Percentiles rank a stretch among this genome's conserved stretches.
Evolutionary conservation across 2,329 filamentous ascomycete genomes (phyloP).

Genomic region (Diaporthe sp.): DNA sequence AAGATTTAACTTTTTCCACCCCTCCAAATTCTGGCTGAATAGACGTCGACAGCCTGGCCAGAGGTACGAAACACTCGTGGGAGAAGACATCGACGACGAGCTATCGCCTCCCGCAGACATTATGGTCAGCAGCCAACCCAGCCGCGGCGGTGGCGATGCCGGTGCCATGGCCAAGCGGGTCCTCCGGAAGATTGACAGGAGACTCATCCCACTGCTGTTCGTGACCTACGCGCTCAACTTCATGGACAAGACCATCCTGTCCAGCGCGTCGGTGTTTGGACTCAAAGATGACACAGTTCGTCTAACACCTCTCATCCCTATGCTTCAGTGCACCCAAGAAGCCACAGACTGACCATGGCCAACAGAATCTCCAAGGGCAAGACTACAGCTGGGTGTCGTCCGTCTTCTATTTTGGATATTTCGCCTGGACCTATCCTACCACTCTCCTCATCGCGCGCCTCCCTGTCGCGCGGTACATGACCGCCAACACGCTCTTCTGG

Average conservation of each 20-base stretch:
- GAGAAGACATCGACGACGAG: conserved; percentile 16
- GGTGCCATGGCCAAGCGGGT: conserved; percentile 52
- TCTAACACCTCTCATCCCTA: background rate
- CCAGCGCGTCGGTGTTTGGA: conserved; percentile 69
- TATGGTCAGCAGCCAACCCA: conserved; percentile 22
- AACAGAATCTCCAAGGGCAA: conserved; percentile 54
- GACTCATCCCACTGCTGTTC: conserved; percentile 69
- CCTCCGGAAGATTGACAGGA: conserved; percentile 68
- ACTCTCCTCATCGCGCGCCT: conserved; percentile 62
- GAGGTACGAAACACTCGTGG: conserved; percentile 29
- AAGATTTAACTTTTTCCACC: background rate
- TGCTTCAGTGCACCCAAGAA: conserved; percentile 10
- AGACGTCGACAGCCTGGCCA: background rate
- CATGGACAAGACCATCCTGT: conserved; percentile 72
- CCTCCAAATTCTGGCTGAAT: background rate
- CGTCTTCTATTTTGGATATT: conserved; percentile 60
- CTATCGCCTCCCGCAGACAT: conserved; percentile 29
- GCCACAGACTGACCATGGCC: background rate
- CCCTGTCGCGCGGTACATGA: conserved; percentile 62
- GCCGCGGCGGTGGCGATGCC: conserved; percentile 32
- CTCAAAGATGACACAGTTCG: conserved; percentile 61
- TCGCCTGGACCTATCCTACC: conserved; percentile 55
- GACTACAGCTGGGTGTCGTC: conserved; percentile 62
- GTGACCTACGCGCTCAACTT: conserved; percentile 72
- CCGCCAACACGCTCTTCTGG: conserved; percentile 64